phyloP scores from a whole-genome alignment of 768 basidiomycete genomes.

The Phaeolepiota aurea region DNA sequence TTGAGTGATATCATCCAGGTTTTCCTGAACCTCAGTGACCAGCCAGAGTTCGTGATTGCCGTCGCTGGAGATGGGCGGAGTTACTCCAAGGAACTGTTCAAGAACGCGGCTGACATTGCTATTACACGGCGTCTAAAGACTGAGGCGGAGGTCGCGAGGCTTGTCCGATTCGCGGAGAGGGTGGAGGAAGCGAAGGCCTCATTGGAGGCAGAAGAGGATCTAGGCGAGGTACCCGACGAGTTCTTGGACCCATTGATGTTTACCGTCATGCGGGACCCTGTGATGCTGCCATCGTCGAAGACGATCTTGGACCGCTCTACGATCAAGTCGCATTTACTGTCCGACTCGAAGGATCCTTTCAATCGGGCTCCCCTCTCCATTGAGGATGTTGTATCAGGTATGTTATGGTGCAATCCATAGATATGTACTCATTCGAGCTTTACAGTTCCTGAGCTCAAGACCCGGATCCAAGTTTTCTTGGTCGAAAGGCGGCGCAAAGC shows the following conservation, averaged over 20 bases:
- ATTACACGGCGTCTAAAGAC: slow-evolving; percentile 60
- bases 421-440: slow-evolving; percentile 1
- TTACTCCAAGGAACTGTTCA: slow-evolving; percentile 80
- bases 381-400: slow-evolving; percentile 73
- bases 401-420: slow-evolving; percentile 16
- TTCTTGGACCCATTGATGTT: slow-evolving; percentile 89
- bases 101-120: slow-evolving; percentile 64
- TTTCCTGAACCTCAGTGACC: slow-evolving; percentile 80
- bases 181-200: slow-evolving; percentile 79
- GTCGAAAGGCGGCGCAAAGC: slow-evolving; percentile 41
- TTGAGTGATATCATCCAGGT: slow-evolving; percentile 85
- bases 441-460: slow-evolving; percentile 64
- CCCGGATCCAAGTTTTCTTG: slow-evolving; percentile 65
- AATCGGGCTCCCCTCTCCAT: slow-evolving; percentile 79
- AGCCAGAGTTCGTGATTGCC: slow-evolving; percentile 70
- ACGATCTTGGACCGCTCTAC: slow-evolving; percentile 79
- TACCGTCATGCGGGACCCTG: slow-evolving; percentile 93
- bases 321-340: slow-evolving; percentile 91
- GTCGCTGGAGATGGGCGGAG: slow-evolving; percentile 94
- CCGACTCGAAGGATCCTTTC: slow-evolving; percentile 91
- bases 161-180: slow-evolving; percentile 63
- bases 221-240: slow-evolving; percentile 92
- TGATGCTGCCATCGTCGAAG: slow-evolving; percentile 77
- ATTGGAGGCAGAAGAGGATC: slow-evolving; percentile 83
- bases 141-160: slow-evolving; percentile 62